Evolutionary conservation across 139 green algal species (phyloP).

Genomic region (Chlamydomonas sp.): DNA sequence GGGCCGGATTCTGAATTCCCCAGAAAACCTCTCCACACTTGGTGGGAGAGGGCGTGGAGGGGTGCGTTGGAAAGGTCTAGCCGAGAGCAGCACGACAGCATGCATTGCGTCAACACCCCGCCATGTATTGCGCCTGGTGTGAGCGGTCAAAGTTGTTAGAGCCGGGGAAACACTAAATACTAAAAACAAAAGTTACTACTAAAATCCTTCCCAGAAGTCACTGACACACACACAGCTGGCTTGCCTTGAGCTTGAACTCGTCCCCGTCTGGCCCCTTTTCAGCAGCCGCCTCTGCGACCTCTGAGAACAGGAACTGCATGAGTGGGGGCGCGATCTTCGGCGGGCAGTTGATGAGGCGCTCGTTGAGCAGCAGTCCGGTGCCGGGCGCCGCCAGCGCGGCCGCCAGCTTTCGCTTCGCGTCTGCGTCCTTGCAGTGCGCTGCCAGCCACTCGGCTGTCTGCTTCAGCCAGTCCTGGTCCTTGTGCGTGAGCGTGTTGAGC

Average conservation of each 20-base stretch:
- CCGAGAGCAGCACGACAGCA: too few species aligned
- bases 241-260: neutral
- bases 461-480: constrained; percentile 30
- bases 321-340: constrained; percentile 73
- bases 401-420: neutral
- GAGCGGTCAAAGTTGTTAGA: too few species aligned
- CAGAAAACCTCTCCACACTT: too few species aligned
- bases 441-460: constrained; percentile 57
- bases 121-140: too few species aligned
- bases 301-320: constrained; percentile 72
- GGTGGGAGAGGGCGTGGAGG: too few species aligned
- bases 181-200: too few species aligned
- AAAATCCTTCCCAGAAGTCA: too few species aligned
- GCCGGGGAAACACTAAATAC: too few species aligned
- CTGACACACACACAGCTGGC: constrained; percentile 2
- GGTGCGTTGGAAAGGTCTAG: too few species aligned
- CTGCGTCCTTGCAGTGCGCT: constrained; percentile 1
- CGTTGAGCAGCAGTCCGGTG: constrained; percentile 72
- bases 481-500: constrained; percentile 48
- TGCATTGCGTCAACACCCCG: too few species aligned
- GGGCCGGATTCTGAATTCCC: too few species aligned
- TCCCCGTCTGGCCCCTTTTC: constrained; percentile 33
- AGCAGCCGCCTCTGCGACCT: constrained; percentile 52
- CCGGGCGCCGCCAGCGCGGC: constrained; percentile 5
- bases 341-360: constrained; percentile 84